Evolutionary conservation across 352 stramenopile genomes (phyloP).

Genomic region (Globisporangium viniferum): DNA sequence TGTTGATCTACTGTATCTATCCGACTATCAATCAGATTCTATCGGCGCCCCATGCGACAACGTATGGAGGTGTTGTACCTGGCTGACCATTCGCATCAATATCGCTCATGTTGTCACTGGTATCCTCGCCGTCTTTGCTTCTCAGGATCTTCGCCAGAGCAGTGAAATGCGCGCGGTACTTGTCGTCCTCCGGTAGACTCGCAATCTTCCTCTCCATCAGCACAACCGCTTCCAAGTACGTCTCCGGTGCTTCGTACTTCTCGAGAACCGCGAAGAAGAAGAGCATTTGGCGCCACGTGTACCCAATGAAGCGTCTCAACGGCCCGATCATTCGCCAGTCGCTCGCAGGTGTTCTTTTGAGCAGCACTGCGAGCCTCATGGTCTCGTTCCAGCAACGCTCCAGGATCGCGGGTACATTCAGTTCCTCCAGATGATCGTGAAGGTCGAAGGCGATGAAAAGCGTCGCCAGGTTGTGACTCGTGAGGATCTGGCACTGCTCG

Average conservation of each 20-base stretch:
- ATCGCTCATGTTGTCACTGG: neutral
- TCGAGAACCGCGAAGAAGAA: constrained; percentile 25
- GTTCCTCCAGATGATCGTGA: neutral
- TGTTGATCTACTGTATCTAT: neutral
- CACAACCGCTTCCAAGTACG: neutral
- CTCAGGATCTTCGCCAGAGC: constrained; percentile 1
- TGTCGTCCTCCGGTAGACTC: neutral
- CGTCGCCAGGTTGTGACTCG: constrained; percentile 22
- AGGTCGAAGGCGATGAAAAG: constrained; percentile 15
- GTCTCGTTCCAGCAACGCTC: constrained; percentile 2
- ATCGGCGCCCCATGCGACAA: constrained; percentile 1
- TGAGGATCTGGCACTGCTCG: constrained; percentile 24
- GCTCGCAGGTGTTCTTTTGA: neutral
- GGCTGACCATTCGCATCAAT: neutral
- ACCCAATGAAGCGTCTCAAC: constrained; percentile 13
- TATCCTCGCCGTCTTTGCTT: neutral
- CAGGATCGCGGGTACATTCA: constrained; percentile 17
- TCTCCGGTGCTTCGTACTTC: constrained; percentile 7
- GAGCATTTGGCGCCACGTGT: constrained; percentile 20
- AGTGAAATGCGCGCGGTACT: constrained; percentile 6
- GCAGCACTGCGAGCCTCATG: neutral
- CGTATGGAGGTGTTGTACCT: neutral
- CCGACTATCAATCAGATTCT: neutral
- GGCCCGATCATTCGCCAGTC: constrained; percentile 2
- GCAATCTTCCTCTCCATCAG: neutral